phyloP scores from a whole-genome alignment of 1,139 yeast genomes.

The Taiozyma onychis region DNA sequence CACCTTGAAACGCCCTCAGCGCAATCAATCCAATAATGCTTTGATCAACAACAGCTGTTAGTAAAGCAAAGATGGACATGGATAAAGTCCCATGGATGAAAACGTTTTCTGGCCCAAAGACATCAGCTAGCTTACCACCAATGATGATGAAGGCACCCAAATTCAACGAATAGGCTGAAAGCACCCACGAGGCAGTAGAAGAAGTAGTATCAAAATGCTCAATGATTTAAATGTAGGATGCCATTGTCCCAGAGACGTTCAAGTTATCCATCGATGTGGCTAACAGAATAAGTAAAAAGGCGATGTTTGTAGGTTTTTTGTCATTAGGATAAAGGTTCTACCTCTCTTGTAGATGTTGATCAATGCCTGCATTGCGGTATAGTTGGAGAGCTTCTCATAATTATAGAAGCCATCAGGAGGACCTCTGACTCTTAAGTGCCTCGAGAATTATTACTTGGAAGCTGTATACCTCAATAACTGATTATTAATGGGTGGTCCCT shows the following conservation, averaged over 20 bases:
- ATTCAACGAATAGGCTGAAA: slow-evolving; percentile 34
- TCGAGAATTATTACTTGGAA: neutral
- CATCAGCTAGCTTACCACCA: slow-evolving; percentile 33
- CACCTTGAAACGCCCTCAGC: slow-evolving; percentile 34
- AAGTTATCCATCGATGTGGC: slow-evolving; percentile 24
- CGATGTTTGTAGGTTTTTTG: slow-evolving; percentile 6
- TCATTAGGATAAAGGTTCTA: slow-evolving; percentile 12
- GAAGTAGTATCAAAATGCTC: slow-evolving; percentile 17
- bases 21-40: slow-evolving; percentile 29
- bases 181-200: slow-evolving; percentile 28
- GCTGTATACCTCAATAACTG: neutral
- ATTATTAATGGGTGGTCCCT: no score
- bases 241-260: slow-evolving; percentile 27
- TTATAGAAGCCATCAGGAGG: neutral
- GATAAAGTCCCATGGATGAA: slow-evolving; percentile 19
- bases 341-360: neutral
- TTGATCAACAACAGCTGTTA: slow-evolving; percentile 5
- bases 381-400: no score
- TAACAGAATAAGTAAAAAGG: slow-evolving; percentile 8
- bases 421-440: neutral
- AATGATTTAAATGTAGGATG: slow-evolving; percentile 22
- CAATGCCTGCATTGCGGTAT: neutral
- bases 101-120: slow-evolving; percentile 29
- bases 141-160: slow-evolving; percentile 33
- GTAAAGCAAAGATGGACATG: slow-evolving; percentile 5